Conservation (phyloP, 2,329 filamentous ascomycete genomes). For the Penicillium psychrosexuale region DNA sequence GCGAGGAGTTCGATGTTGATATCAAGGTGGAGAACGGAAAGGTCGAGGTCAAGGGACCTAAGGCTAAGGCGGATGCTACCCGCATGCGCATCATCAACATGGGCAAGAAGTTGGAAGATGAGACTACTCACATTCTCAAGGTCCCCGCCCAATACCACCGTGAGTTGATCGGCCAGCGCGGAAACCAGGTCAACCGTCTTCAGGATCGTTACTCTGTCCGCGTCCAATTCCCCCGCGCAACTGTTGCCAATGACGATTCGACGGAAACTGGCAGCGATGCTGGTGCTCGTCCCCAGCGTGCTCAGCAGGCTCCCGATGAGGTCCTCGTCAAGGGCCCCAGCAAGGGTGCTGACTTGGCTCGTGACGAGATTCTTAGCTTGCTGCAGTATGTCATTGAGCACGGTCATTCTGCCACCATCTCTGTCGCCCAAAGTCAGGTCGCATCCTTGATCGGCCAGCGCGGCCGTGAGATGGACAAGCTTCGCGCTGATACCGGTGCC, state of each 20-base stretch:
- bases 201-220: constrained; percentile 91
- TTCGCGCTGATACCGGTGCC: constrained; percentile 79
- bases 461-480: constrained; percentile 83
- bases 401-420: constrained; percentile 73
- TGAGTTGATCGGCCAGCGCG: constrained; percentile 86
- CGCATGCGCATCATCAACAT: constrained; percentile 77
- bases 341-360: constrained; percentile 86
- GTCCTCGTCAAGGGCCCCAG: constrained; percentile 88
- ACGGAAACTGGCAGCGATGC: constrained; percentile 67
- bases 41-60: constrained; percentile 91
- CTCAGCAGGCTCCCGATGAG: constrained; percentile 78
- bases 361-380: constrained; percentile 84
- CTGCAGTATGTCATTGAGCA: constrained; percentile 89
- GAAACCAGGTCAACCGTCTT: constrained; percentile 83
- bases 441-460: constrained; percentile 91
- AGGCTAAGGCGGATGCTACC: constrained; percentile 86
- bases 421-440: constrained; percentile 85
- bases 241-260: constrained; percentile 53
- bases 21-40: constrained; percentile 92
- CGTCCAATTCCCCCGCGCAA: constrained; percentile 83
- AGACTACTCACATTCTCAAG: constrained; percentile 81
- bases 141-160: constrained; percentile 92
- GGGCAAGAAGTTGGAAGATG: constrained; percentile 81
- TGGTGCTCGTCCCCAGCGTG: constrained; percentile 57
- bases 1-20: constrained; percentile 68